Percentiles rank a stretch among this genome's conserved stretches.
These are phyloP conservation scores for Citrus australasica DNA, from an alignment of 345 rosid genomes.

Conservation along the genomic window DNA sequence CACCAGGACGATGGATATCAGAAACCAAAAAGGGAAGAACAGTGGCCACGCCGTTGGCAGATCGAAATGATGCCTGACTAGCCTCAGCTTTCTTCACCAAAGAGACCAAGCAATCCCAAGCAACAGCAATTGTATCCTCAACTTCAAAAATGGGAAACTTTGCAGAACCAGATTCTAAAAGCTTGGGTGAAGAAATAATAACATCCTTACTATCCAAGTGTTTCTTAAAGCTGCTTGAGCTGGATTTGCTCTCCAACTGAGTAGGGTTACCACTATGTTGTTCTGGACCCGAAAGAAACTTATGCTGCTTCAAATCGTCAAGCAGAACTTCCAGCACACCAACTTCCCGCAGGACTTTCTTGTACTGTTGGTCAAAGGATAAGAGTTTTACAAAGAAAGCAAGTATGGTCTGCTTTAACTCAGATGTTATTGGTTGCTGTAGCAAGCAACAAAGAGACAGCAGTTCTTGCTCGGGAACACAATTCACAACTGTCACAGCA, in stretches of 20 bases:
- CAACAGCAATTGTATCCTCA: slow-evolving; percentile 71
- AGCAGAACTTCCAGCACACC: slow-evolving; percentile 92
- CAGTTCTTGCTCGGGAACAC: slow-evolving; percentile 98
- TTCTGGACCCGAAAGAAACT: slow-evolving; percentile 75
- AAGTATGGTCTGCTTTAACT: slow-evolving; percentile 87
- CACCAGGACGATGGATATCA: slow-evolving; percentile 79
- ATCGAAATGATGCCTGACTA: slow-evolving; percentile 81
- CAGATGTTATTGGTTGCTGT: slow-evolving; percentile 93
- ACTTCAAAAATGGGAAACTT: slow-evolving; percentile 83
- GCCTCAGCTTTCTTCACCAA: slow-evolving; percentile 93
- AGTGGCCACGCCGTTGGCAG: slow-evolving; percentile 77
- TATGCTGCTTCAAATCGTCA: slow-evolving; percentile 96
- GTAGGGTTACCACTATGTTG: slow-evolving; percentile 35
- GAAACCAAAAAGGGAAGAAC: slow-evolving; percentile 91
- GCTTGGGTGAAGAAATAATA: slow-evolving; percentile 88
- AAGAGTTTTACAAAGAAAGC: slow-evolving; percentile 92
- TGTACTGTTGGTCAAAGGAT: slow-evolving; percentile 98
- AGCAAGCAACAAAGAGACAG: slow-evolving; percentile 95
- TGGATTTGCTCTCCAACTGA: slow-evolving; percentile 63
- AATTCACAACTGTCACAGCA: slow-evolving; percentile 97
- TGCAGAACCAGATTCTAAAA: slow-evolving; percentile 78
- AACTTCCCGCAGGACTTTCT: slow-evolving; percentile 96
- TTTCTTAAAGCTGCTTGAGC: slow-evolving; percentile 78
- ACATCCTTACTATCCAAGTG: slow-evolving; percentile 78
- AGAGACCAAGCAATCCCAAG: slow-evolving; percentile 96